Conservation (phyloP, 78 protist genomes). For the Dictyostelium firmibasis region DNA sequence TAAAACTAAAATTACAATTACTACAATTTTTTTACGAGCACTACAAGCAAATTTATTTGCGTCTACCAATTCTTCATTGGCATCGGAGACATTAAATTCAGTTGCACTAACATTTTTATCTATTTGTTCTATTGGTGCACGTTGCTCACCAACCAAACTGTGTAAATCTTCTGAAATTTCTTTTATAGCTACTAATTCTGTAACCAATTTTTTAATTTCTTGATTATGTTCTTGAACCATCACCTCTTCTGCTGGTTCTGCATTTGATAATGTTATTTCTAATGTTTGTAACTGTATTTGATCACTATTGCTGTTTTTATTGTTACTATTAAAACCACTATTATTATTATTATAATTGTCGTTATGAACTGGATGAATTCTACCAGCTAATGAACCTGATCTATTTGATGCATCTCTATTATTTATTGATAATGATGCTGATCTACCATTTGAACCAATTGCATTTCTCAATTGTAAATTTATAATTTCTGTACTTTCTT, state of each 20-base stretch:
- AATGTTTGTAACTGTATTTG: background rate
- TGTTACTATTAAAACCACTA: background rate
- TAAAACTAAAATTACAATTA: background rate
- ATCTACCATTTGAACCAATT: constrained; percentile 61
- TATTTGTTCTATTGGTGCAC: constrained; percentile 7
- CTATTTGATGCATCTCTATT: constrained; percentile 5
- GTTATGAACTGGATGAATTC: background rate
- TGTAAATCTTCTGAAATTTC: constrained; percentile 50
- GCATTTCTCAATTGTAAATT: constrained; percentile 40
- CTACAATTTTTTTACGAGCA: constrained; percentile 41
- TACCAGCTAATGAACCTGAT: constrained; percentile 30
- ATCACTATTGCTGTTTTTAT: background rate
- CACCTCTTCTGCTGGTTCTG: constrained; percentile 33
- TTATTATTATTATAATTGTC: background rate
- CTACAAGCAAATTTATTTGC: constrained; percentile 6
- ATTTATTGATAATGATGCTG: constrained; percentile 25
- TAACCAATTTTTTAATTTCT: constrained; percentile 31
- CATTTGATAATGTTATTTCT: constrained; percentile 19
- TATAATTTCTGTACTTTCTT: constrained; percentile 37
- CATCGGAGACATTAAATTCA: constrained; percentile 6
- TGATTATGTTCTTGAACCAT: constrained; percentile 46
- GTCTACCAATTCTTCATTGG: background rate
- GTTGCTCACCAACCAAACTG: constrained; percentile 53
- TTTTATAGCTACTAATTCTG: background rate
- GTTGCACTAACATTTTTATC: background rate